These are phyloP conservation scores for Pythium brassicae DNA, from an alignment of 352 stramenopile species.

Conservation along the genomic window DNA sequence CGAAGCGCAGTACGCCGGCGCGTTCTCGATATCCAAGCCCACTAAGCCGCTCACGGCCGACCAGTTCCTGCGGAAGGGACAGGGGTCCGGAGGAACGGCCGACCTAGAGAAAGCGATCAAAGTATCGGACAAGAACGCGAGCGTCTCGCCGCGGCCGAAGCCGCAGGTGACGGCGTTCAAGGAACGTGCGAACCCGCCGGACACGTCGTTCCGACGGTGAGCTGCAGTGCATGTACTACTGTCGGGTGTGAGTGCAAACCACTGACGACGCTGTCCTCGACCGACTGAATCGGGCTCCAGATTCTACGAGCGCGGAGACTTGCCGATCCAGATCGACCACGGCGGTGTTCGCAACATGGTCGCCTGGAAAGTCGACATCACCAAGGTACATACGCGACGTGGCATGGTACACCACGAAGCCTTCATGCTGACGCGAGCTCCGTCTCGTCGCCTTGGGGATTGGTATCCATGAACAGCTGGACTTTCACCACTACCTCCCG, in stretches of 20 bases:
- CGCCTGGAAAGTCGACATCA: slow-evolving; percentile 96
- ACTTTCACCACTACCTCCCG: slow-evolving; percentile 98
- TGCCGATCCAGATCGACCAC: slow-evolving; percentile 97
- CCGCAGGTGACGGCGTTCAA: slow-evolving; percentile 82
- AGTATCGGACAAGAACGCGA: slow-evolving; percentile 34
- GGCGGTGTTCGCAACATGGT: slow-evolving; percentile 95
- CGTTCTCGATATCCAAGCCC: slow-evolving; percentile 91
- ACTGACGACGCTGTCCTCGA: background rate
- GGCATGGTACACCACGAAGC: no score
- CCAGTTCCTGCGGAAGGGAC: slow-evolving; percentile 89
- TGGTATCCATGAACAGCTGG: slow-evolving; percentile 57
- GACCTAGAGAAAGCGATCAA: slow-evolving; percentile 58
- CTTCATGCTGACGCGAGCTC: no score
- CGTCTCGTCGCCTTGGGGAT: no score
- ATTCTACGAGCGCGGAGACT: slow-evolving; percentile 93
- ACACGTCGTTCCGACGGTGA: slow-evolving; percentile 75
- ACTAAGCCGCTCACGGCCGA: slow-evolving; percentile 82
- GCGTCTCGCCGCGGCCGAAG: slow-evolving; percentile 40
- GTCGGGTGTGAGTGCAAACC: background rate
- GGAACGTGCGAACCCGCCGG: slow-evolving; percentile 92
- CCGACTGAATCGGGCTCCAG: slow-evolving; percentile 13
- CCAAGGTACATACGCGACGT: slow-evolving; percentile 46
- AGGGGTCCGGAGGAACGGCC: slow-evolving; percentile 82
- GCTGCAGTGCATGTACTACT: background rate
- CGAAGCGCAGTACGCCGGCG: slow-evolving; percentile 56